A percentile compares a stretch with the other conserved stretches of the same genome.
Conservation (phyloP, 208 protist species). For the Naegleria lovaniensis region DNA sequence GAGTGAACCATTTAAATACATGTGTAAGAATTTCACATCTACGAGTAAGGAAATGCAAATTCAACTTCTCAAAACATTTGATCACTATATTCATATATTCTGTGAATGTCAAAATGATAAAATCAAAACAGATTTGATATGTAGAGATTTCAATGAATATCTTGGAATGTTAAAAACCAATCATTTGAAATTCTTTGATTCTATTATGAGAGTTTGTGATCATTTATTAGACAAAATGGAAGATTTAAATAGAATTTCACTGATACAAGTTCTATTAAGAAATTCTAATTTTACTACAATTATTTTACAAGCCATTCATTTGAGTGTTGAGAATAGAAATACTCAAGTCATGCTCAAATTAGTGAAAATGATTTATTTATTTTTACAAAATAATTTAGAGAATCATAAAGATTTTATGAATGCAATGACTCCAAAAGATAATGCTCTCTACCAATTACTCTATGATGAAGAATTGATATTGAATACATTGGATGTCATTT, state of each 20-base stretch:
- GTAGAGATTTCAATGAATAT: background rate
- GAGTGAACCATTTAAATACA: background rate
- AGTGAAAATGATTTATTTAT: conserved; percentile 7
- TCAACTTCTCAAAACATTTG: conserved; percentile 1
- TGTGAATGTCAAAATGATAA: background rate
- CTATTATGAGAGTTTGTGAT: background rate
- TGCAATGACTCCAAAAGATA: background rate
- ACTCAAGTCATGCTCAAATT: background rate
- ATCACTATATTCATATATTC: background rate
- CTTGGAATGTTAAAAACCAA: background rate
- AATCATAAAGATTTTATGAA: background rate
- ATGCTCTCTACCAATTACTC: conserved; percentile 4
- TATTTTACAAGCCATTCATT: background rate
- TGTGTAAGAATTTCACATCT: background rate
- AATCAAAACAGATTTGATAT: background rate
- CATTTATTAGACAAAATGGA: background rate
- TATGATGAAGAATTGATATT: conserved; percentile 17
- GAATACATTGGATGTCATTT: background rate
- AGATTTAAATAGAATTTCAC: background rate
- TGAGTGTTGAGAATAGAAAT: background rate
- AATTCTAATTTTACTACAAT: background rate
- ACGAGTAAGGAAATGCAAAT: background rate
- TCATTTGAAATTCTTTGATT: background rate
- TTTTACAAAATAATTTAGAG: background rate
- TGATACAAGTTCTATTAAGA: background rate